Percentiles rank a stretch among this genome's conserved stretches.
These are phyloP conservation scores for Pneumocystis jirovecii DNA, from an alignment of 1,139 yeast species.

Conservation along the genomic window DNA sequence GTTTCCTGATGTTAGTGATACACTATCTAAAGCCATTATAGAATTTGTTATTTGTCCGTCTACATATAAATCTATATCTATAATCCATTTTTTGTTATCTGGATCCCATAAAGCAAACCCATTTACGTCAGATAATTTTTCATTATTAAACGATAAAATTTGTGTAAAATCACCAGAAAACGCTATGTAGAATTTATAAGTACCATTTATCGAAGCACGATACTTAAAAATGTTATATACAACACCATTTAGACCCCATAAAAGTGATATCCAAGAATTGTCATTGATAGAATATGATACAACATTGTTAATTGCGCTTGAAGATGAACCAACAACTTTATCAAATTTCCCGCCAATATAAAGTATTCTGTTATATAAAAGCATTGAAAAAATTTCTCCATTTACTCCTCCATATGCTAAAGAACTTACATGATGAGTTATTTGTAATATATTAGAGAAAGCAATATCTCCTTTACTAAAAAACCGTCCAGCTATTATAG, in stretches of 20 bases:
- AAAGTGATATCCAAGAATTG: conserved; percentile 15
- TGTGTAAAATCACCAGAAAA: conserved; percentile 16
- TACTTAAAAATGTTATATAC: conserved; percentile 13
- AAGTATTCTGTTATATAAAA: conserved; percentile 20
- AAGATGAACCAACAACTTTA: conserved; percentile 20
- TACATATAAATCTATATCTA: conserved; percentile 8
- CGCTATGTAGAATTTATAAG: conserved; percentile 25
- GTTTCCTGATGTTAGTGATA: conserved; percentile 12
- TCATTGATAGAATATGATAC: conserved; percentile 20
- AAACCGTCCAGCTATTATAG: conserved; percentile 15
- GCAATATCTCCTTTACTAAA: conserved; percentile 20
- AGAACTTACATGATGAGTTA: conserved; percentile 4
- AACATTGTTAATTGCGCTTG: conserved; percentile 18
- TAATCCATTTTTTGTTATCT: conserved; percentile 18
- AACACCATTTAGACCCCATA: neutral
- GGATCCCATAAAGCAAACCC: conserved; percentile 22
- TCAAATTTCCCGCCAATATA: conserved; percentile 29
- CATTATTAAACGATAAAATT: conserved; percentile 6
- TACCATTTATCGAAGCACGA: conserved; percentile 22
- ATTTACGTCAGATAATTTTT: conserved; percentile 7
- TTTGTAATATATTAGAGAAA: neutral
- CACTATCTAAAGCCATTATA: neutral
- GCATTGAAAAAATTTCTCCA: conserved; percentile 25
- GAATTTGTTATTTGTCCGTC: conserved; percentile 10
- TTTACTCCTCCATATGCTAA: conserved; percentile 28